Percentiles rank a stretch among this genome's conserved stretches.
Evolutionary conservation across 805 yeast species (phyloP).

Genomic region (Ogataea trehalophila): DNA sequence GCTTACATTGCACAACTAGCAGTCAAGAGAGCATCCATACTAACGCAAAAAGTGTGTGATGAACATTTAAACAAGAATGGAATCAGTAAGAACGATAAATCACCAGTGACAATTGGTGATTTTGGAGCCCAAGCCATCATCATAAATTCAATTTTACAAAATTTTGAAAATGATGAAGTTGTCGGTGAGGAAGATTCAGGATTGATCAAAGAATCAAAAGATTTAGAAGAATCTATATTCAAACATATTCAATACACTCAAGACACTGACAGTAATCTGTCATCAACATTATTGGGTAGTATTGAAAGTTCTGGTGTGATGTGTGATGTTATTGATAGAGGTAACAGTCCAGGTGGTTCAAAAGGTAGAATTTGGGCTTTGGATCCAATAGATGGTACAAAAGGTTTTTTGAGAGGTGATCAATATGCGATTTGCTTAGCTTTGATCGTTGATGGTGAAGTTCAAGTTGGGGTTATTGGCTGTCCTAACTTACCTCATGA

Average conservation of each 20-base stretch:
- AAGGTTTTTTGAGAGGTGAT: slow-evolving; percentile 91
- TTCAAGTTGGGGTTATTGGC: slow-evolving; percentile 88
- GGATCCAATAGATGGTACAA: slow-evolving; percentile 98
- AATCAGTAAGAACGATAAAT: slow-evolving; percentile 78
- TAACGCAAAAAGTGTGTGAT: slow-evolving; percentile 62
- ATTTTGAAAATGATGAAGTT: slow-evolving; percentile 79
- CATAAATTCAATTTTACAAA: slow-evolving; percentile 71
- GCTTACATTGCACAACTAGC: slow-evolving; percentile 80
- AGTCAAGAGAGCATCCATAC: slow-evolving; percentile 76
- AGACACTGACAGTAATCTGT: slow-evolving; percentile 32
- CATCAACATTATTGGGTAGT: slow-evolving; percentile 32
- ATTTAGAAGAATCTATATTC: slow-evolving; percentile 52
- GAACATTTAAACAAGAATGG: slow-evolving; percentile 44
- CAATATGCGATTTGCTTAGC: slow-evolving; percentile 97
- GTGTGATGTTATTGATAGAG: slow-evolving; percentile 67
- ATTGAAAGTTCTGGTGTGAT: slow-evolving; percentile 45
- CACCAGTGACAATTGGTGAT: slow-evolving; percentile 97
- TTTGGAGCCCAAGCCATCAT: slow-evolving; percentile 94
- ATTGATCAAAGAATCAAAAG: slow-evolving; percentile 51
- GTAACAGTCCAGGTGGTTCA: slow-evolving; percentile 73
- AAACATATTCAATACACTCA: slow-evolving; percentile 54
- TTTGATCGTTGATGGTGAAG: slow-evolving; percentile 77
- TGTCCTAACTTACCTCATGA: slow-evolving; percentile 82
- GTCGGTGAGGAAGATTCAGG: slow-evolving; percentile 94
- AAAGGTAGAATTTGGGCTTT: slow-evolving; percentile 91